Evolutionary conservation across 2,329 filamentous ascomycete genomes (phyloP).

Genomic region (Claviceps sp.): DNA sequence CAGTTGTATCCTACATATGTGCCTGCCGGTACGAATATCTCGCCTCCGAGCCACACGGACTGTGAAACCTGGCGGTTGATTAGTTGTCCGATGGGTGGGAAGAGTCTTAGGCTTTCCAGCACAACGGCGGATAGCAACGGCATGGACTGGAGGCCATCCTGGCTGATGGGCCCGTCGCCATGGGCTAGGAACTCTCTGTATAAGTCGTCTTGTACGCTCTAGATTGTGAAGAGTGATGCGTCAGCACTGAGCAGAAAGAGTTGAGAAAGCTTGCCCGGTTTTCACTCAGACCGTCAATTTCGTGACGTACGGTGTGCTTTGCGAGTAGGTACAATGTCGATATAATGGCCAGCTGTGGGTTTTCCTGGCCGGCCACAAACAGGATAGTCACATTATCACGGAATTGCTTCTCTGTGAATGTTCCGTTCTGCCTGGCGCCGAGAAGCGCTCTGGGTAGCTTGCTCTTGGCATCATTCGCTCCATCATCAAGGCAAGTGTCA

Average conservation of each 20-base stretch:
- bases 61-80: slow-evolving; percentile 28
- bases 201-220: slow-evolving; percentile 18
- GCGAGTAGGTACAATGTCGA: slow-evolving; percentile 24
- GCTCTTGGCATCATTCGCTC: neutral
- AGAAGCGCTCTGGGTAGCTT: slow-evolving; percentile 11
- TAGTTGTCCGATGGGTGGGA: slow-evolving; percentile 34
- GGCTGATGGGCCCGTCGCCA: slow-evolving; percentile 1
- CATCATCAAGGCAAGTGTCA: slow-evolving; percentile 5
- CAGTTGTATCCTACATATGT: slow-evolving; percentile 28
- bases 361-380: slow-evolving; percentile 29
- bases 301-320: slow-evolving; percentile 15
- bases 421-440: slow-evolving; percentile 11
- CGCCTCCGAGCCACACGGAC: slow-evolving; percentile 12
- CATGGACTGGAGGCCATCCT: slow-evolving; percentile 17
- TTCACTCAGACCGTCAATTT: no score
- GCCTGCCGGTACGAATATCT: slow-evolving; percentile 20
- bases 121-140: slow-evolving; percentile 30
- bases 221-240: neutral
- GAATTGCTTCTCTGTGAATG: slow-evolving; percentile 22
- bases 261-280: no score
- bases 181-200: slow-evolving; percentile 16
- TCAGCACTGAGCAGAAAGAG: no score
- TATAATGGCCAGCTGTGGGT: slow-evolving; percentile 23
- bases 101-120: slow-evolving; percentile 32
- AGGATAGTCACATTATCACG: slow-evolving; percentile 26